These are phyloP conservation scores for Russula olivacea DNA, from an alignment of 768 basidiomycete genomes.

Conservation along the genomic window DNA sequence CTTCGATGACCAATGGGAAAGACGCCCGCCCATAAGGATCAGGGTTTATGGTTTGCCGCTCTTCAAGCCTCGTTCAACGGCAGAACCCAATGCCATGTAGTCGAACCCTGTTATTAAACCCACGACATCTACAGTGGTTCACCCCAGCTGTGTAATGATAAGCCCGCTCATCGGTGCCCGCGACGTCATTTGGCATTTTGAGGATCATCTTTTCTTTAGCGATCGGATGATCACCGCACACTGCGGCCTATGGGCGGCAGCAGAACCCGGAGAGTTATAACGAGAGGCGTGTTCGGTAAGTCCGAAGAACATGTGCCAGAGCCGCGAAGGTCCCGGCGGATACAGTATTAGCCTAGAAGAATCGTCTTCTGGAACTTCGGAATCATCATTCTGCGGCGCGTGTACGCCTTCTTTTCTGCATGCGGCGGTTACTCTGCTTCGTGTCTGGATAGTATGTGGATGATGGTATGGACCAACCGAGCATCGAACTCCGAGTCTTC, in stretches of 20 bases:
- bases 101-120: too few relatives aligned
- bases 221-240: background rate
- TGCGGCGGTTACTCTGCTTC: background rate
- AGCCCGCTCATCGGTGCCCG: too few relatives aligned
- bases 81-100: background rate
- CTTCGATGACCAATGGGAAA: background rate
- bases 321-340: background rate
- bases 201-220: too few relatives aligned
- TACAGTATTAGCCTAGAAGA: background rate
- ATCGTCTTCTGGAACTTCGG: background rate
- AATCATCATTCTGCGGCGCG: background rate
- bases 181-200: too few relatives aligned
- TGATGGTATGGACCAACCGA: background rate
- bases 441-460: background rate
- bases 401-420: background rate
- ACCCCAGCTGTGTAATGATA: too few relatives aligned
- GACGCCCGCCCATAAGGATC: background rate
- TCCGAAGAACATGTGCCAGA: background rate
- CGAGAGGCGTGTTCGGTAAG: background rate
- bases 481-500: background rate
- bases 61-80: background rate
- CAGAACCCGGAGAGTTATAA: background rate
- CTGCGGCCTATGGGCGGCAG: background rate
- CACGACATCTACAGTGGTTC: too few relatives aligned
- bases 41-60: background rate